Evolutionary conservation across 768 basidiomycete genomes (phyloP).

Genomic region (Nidula microcarpa): DNA sequence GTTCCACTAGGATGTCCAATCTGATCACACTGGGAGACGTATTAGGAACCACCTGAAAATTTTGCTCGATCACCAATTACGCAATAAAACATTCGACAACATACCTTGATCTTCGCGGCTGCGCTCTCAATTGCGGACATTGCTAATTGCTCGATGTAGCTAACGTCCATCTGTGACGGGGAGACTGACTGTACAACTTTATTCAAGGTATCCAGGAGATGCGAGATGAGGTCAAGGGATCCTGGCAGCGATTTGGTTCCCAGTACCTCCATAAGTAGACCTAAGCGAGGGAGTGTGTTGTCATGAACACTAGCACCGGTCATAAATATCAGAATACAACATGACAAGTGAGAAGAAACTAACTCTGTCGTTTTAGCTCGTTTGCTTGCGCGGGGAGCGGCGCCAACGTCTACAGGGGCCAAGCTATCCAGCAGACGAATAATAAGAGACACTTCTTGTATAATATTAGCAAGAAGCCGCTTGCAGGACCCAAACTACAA

Average conservation of each 20-base stretch:
- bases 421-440: conserved; percentile 46
- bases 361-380: conserved; percentile 60
- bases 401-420: conserved; percentile 39
- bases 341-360: conserved; percentile 11
- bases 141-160: conserved; percentile 78
- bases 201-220: conserved; percentile 69
- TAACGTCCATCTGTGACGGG: conserved; percentile 57
- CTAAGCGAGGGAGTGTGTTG: conserved; percentile 44
- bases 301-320: conserved; percentile 22
- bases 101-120: conserved; percentile 53
- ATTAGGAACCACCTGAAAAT: conserved; percentile 39
- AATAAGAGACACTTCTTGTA: conserved; percentile 51
- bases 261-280: conserved; percentile 66
- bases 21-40: conserved; percentile 52
- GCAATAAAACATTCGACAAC: conserved; percentile 9
- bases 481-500: conserved; percentile 44
- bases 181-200: conserved; percentile 57
- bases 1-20: conserved; percentile 82
- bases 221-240: conserved; percentile 67
- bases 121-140: conserved; percentile 77
- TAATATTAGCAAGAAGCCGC: conserved; percentile 41
- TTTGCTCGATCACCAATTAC: conserved; percentile 29
- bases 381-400: conserved; percentile 46
- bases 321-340: not conserved
- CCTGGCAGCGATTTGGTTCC: conserved; percentile 62